Evolutionary conservation across 78 protist genomes (phyloP).

Genomic region (Planoprotostelium fungivorum): DNA sequence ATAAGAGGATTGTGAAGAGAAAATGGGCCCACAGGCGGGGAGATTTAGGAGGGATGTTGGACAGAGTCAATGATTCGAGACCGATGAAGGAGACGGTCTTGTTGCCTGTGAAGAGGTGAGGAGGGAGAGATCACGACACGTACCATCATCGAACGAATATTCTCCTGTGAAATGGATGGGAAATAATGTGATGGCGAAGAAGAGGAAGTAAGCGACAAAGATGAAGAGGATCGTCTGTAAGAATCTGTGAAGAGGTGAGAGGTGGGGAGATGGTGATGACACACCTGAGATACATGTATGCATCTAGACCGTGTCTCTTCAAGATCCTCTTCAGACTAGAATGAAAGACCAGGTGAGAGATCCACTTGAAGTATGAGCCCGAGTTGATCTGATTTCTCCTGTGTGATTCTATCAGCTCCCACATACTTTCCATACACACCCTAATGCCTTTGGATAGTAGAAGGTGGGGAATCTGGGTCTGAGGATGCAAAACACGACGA

Average conservation of each 20-base stretch:
- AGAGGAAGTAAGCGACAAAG: not conserved
- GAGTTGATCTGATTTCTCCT: not conserved
- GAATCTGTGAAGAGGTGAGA: not conserved
- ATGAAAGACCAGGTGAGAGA: not conserved
- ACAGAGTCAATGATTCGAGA: not conserved
- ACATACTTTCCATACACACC: too few species aligned
- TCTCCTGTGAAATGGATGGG: not conserved
- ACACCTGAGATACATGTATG: not conserved
- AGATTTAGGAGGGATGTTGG: not conserved
- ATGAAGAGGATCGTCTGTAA: not conserved
- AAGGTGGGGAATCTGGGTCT: not conserved
- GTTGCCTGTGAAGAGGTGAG: too few species aligned
- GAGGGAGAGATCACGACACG: too few species aligned
- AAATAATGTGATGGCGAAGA: not conserved
- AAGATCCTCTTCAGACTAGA: not conserved
- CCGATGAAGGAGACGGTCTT: too few species aligned
- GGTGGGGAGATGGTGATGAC: not conserved
- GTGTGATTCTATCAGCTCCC: not conserved
- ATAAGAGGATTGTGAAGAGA: not conserved
- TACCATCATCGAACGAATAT: too few species aligned
- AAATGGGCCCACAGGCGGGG: not conserved
- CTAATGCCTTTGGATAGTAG: not conserved
- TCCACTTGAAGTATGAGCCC: not conserved
- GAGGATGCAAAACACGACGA: not conserved
- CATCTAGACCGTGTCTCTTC: not conserved